phyloP scores from a whole-genome alignment of 164 flowering plant genomes.

The Vitis amurensis region DNA sequence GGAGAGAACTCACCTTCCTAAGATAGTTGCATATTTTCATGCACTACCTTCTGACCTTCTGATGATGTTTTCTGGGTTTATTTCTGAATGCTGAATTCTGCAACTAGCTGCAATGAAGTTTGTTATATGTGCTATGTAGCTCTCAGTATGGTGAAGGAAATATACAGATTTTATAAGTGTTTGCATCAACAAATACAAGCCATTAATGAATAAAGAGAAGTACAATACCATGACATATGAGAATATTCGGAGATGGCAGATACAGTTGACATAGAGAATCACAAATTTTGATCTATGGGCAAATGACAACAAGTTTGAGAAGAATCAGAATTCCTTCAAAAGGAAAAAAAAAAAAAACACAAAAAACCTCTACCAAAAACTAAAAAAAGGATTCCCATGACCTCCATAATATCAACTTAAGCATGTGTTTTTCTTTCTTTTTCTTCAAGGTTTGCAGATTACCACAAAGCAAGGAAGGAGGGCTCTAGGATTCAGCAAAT shows the following conservation, averaged over 20 bases:
- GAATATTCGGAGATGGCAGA: background rate
- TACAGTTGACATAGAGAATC: background rate
- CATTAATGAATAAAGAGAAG: constrained; percentile 4
- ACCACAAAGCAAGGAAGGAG: constrained; percentile 95
- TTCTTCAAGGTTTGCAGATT: constrained; percentile 63
- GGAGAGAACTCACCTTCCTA: no score
- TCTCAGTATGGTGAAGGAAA: background rate
- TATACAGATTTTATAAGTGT: background rate
- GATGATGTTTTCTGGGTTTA: background rate
- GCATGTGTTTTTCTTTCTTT: background rate
- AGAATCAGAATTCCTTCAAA: constrained; percentile 14
- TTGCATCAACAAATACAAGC: background rate
- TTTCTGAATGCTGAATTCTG: background rate
- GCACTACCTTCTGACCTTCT: background rate
- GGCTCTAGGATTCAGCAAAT: constrained; percentile 79
- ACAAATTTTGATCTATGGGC: background rate
- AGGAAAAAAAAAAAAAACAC: background rate
- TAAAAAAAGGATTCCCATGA: constrained; percentile 13
- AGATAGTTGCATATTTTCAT: no score
- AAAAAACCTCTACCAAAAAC: background rate
- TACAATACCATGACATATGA: background rate
- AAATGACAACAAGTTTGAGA: constrained; percentile 4
- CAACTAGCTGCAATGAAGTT: background rate
- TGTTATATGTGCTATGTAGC: background rate
- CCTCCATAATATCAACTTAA: background rate